Evolutionary conservation across 164 flowering plant genomes (phyloP), one percentile per base, ranked within the genome.

Genomic region (Akebia trifoliata): DNA sequence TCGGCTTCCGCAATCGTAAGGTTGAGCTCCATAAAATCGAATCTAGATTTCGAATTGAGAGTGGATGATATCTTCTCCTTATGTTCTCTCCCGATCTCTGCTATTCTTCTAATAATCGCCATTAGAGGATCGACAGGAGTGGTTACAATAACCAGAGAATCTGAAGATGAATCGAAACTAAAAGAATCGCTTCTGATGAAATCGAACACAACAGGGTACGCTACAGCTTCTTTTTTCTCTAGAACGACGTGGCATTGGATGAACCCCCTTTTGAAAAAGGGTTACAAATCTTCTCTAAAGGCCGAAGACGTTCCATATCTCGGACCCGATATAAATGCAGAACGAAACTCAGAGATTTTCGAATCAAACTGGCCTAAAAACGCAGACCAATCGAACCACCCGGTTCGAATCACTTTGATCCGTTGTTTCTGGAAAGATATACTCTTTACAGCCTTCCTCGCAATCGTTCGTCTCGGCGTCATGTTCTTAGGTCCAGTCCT

Each of bases 351-450:
- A 0, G 31, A 53, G 48, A 73, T 77, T 5, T 93, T 93, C 49
- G 79, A 79, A 53, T 60, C 60, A 9, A 81, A 84, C 0, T 93
- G 94, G 94, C 97, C 97, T 18, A 78, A 81, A 43, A 72, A 76
- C 9, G 45, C 69, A 3, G 88, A 82, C 5, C 76, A 72, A 25
- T 74, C 80, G 1, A 76, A 71, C 12, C 84, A 86, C 62, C 99
- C 97, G 0, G 92, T 90, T 29, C 58, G 76, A 47, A 74, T 67
- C n/a, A 81, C 97, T 6, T 59, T 93, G 58, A 7, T 87, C 20
- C 74, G 87, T 28, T 90, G 97, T 69, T 90, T 93, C 67, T 93
- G 99, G 99, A 80, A 64, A 59, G 79, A 87, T 14, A 34, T 82
- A 39, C 57, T 72, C 39, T 76, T 87, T 67, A 90, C 94, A 0